These are phyloP conservation scores for Hemileia vastatrix DNA, from an alignment of 1,284 basidiomycete genomes.

Conservation along the genomic window DNA sequence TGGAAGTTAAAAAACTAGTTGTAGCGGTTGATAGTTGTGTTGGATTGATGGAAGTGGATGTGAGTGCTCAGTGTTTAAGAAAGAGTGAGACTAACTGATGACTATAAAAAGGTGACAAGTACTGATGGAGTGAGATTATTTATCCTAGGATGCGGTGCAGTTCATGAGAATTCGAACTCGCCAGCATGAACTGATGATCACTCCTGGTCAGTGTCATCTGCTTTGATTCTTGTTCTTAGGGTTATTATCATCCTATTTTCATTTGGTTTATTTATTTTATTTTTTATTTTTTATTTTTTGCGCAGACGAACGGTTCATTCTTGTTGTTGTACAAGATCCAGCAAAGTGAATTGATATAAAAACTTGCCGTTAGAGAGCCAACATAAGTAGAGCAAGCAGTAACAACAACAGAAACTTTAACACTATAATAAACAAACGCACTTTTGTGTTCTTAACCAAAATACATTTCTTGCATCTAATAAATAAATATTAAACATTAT, in stretches of 20 bases:
- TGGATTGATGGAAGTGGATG: slow-evolving; percentile 16
- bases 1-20: slow-evolving; percentile 6
- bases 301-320: slow-evolving; percentile 3
- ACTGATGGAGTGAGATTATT: neutral
- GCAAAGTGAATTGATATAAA: slow-evolving; percentile 4
- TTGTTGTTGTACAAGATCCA: slow-evolving; percentile 20
- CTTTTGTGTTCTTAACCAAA: too few relatives aligned
- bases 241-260: too few relatives aligned
- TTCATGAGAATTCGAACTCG: slow-evolving; percentile 84
- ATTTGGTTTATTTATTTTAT: neutral
- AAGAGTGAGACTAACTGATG: too few relatives aligned
- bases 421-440: too few relatives aligned
- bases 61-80: neutral
- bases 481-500: too few relatives aligned
- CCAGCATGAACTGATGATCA: slow-evolving; percentile 85
- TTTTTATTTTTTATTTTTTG: neutral
- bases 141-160: slow-evolving; percentile 63
- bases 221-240: neutral
- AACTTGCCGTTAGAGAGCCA: too few relatives aligned
- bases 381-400: too few relatives aligned
- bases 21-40: slow-evolving; percentile 5
- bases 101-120: neutral
- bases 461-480: too few relatives aligned
- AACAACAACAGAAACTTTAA: too few relatives aligned
- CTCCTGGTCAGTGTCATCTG: slow-evolving; percentile 58